Percentiles rank a stretch among this genome's conserved stretches.
These are phyloP conservation scores for Neoscytalidium dimidiatum DNA, from an alignment of 2,329 filamentous ascomycete species.

Conservation along the genomic window DNA sequence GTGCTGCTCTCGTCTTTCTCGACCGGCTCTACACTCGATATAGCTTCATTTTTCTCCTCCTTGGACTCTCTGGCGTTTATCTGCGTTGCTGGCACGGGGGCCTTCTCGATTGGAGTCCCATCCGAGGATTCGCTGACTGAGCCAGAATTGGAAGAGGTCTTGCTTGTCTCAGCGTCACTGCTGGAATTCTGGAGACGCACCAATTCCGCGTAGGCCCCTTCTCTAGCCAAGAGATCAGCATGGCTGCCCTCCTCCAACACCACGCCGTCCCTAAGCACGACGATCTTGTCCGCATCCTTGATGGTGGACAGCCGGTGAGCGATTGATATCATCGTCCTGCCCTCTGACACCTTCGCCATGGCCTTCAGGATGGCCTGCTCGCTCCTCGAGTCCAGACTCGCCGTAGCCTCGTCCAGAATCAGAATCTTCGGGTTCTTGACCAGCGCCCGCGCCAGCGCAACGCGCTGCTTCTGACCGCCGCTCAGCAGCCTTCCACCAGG, in stretches of 20 bases:
- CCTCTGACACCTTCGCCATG: constrained; percentile 35
- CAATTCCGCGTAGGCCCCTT: constrained; percentile 52
- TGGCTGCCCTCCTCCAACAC: constrained; percentile 41
- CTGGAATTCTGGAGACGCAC: constrained; percentile 46
- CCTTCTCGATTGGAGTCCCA: constrained; percentile 18
- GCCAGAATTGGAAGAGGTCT: background rate
- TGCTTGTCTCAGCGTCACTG: constrained; percentile 19
- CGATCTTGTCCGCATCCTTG: constrained; percentile 37
- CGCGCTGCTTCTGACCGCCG: constrained; percentile 60
- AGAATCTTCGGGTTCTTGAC: constrained; percentile 60
- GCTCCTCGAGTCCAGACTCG: constrained; percentile 60
- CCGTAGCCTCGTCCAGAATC: constrained; percentile 64
- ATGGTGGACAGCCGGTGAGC: constrained; percentile 43
- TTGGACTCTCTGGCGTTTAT: constrained; percentile 26
- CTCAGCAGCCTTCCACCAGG: constrained; percentile 57
- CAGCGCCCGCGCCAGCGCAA: constrained; percentile 59
- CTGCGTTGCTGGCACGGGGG: constrained; percentile 23
- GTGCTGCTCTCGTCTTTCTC: background rate
- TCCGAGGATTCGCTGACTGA: constrained; percentile 22
- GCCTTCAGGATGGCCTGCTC: constrained; percentile 56
- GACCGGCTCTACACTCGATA: background rate
- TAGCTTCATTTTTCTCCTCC: constrained; percentile 16
- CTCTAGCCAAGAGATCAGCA: constrained; percentile 32
- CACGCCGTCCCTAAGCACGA: constrained; percentile 40
- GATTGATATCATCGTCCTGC: constrained; percentile 40